phyloP scores from a whole-genome alignment of 2,329 filamentous ascomycete species.

The Coniochaeta prunicola region DNA sequence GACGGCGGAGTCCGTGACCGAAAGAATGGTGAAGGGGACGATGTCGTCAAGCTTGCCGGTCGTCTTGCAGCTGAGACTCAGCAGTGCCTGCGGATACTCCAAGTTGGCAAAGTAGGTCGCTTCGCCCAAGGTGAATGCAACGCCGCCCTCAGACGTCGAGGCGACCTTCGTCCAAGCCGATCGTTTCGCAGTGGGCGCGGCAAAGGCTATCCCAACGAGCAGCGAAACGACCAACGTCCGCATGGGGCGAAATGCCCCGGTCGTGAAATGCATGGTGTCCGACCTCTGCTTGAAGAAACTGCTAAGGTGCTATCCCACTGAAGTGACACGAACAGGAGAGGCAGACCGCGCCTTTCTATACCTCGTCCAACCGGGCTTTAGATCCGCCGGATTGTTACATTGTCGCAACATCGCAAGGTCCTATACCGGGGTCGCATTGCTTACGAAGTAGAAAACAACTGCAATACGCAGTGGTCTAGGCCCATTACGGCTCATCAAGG shows the following conservation, averaged over 20 bases:
- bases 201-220: background rate
- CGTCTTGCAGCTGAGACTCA: constrained; percentile 8
- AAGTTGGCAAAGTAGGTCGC: constrained; percentile 27
- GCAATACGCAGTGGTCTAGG: background rate
- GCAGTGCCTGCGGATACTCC: constrained; percentile 19
- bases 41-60: constrained; percentile 3
- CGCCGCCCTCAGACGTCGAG: constrained; percentile 18
- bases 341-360: background rate
- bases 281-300: background rate
- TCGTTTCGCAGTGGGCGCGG: constrained; percentile 5
- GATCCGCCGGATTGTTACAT: background rate
- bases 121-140: constrained; percentile 26
- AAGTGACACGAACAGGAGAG: background rate
- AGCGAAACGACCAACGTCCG: background rate
- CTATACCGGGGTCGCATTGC: background rate
- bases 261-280: background rate
- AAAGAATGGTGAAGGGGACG: constrained; percentile 19
- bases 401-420: background rate
- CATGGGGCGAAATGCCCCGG: background rate
- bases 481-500: background rate
- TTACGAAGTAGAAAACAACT: background rate
- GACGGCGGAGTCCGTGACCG: constrained; percentile 19
- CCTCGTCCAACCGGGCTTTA: background rate
- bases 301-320: background rate
- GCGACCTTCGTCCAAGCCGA: constrained; percentile 10